These are phyloP conservation scores for Uncinocarpus reesii DNA, from an alignment of 2,329 filamentous ascomycete genomes.

Conservation along the genomic window DNA sequence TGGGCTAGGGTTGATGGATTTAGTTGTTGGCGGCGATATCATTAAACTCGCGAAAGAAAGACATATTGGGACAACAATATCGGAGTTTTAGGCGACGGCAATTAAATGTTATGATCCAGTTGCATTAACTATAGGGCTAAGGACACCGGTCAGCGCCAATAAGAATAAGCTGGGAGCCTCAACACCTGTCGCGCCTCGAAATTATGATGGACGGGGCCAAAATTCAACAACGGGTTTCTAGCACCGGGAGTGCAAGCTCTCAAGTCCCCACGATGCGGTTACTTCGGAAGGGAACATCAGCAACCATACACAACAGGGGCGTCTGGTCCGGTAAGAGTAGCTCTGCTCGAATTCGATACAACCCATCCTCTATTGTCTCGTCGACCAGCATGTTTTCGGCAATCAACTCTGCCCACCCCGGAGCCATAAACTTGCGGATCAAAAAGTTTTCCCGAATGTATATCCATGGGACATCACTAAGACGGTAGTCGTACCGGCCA, in stretches of 20 bases:
- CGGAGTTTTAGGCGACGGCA: conserved; percentile 30
- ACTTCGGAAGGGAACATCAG: background rate
- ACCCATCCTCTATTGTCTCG: background rate
- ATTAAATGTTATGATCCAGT: background rate
- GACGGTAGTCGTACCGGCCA: conserved; percentile 1
- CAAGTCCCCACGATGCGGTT: background rate
- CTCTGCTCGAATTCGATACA: conserved; percentile 4
- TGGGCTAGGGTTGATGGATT: conserved; percentile 58
- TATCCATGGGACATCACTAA: conserved; percentile 5
- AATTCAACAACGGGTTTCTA: background rate
- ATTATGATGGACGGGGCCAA: background rate
- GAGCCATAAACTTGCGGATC: background rate
- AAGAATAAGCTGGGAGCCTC: background rate
- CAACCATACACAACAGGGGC: conserved; percentile 4
- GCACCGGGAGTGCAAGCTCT: background rate
- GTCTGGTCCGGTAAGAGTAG: conserved; percentile 1
- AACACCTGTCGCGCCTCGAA: background rate
- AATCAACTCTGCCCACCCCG: conserved; percentile 8
- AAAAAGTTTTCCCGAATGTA: conserved; percentile 7
- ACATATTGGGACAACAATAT: conserved; percentile 43
- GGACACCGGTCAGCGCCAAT: background rate
- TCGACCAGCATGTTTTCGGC: conserved; percentile 1
- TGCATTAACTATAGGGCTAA: no score
- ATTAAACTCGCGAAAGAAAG: conserved; percentile 47
- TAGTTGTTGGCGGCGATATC: conserved; percentile 52